These are phyloP conservation scores for Nakazawaea holstii DNA, from an alignment of 805 yeast species.

Conservation along the genomic window DNA sequence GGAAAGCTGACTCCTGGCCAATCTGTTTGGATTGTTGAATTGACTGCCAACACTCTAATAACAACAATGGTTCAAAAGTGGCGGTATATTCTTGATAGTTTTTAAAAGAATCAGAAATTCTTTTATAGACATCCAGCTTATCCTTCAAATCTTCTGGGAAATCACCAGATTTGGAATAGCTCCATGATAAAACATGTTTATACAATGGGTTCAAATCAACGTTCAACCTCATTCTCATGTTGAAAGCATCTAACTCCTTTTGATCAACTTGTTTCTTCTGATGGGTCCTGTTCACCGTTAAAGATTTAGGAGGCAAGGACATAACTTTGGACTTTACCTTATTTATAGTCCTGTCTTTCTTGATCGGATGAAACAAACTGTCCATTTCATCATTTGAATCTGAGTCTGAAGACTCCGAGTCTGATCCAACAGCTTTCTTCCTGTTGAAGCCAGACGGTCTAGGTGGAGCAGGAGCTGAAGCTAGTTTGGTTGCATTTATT, in stretches of 20 bases:
- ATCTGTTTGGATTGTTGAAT: constrained; percentile 68
- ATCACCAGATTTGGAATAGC: constrained; percentile 50
- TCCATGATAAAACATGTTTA: constrained; percentile 67
- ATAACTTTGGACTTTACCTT: constrained; percentile 20
- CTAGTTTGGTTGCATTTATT: neutral
- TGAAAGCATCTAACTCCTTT: constrained; percentile 58
- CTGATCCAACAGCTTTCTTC: constrained; percentile 22
- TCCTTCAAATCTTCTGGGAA: constrained; percentile 47
- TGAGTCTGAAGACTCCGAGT: constrained; percentile 14
- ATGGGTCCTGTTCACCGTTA: constrained; percentile 2
- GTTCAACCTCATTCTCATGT: constrained; percentile 73
- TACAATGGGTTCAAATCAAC: constrained; percentile 78
- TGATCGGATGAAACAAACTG: constrained; percentile 1
- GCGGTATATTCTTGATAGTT: constrained; percentile 61
- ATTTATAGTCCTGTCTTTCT: constrained; percentile 17
- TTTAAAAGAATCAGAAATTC: constrained; percentile 51
- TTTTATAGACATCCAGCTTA: constrained; percentile 27
- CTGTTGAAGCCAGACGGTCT: constrained; percentile 14
- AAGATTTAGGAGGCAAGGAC: constrained; percentile 5
- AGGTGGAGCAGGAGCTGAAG: constrained; percentile 12
- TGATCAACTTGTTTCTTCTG: constrained; percentile 32
- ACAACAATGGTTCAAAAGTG: constrained; percentile 71
- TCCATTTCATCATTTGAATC: constrained; percentile 16
- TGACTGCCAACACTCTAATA: constrained; percentile 93
- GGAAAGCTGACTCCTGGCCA: constrained; percentile 54